Base-by-base conservation (phyloP, 805 yeast genomes). In the Hagleromyces aurorensis region DNA sequence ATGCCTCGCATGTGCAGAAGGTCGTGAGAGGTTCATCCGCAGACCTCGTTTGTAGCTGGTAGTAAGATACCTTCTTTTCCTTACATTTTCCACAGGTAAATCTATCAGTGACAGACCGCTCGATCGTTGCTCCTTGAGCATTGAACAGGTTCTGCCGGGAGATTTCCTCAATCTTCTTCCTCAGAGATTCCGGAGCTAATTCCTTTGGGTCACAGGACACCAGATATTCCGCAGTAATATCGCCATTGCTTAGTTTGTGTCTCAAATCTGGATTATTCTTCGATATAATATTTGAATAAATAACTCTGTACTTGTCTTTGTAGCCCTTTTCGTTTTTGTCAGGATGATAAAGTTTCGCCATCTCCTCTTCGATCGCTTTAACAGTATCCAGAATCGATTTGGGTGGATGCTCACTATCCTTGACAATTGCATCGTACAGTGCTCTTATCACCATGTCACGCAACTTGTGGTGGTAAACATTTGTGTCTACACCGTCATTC, bases 1-100 rank as follows among this genome's bases (percentile, higher is more conserved):
- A 91, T 43, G 75, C 84, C 51, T 87, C 96, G 65, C 98, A 91
- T 3, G 96, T 87, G 65, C 98, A 91, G 56, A 91, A 91, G 1
- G 98, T 91, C 6, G 98, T 91, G 50, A 91, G 71, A 36, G 98
- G 98, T 61, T 91, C 98, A 73, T 91, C 98, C 12, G 98, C 98
- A 34, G 95, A 83, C 61, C 98, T 71, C 19, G 98, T 91, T 67
- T 91, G 98, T 79, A 91, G 72, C 64, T 91, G 98, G 60, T 87
- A 89, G 58, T 91, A 91, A 46, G 94, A 81, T 23, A 91, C 98
- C 65, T 85, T 86, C 69, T 87, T 86, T 57, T 86, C 89, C 61
- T 89, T 91, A 72, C 98, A 91, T 59, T 89, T 91, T 29, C 97
- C 96, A 62, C 98, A 91, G 2, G 94, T 80, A 58, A 91, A 91